Base-by-base conservation (phyloP, 345 rosid species). In the Gossypium rotundifolium region DNA sequence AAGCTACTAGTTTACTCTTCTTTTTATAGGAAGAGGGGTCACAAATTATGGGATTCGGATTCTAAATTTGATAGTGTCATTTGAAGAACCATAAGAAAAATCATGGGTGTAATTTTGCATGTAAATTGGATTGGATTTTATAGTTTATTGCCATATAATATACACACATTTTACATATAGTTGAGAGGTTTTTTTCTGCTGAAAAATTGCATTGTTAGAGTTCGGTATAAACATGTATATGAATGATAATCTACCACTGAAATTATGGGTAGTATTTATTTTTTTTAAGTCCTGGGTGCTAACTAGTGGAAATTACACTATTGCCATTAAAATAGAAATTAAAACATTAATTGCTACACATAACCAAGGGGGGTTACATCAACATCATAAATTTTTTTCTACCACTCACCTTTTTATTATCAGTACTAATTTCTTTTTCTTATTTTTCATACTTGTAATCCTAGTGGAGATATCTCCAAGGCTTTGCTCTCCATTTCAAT, bases 381-480 rank as follows among this genome's bases (percentile, higher is more conserved):
- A 49, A 48, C 51, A 25, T 62, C 48, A 60, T 45, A 16, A 16
- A 4, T 22, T 42, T 1, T 71, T 38, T 55, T 40, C 11, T 55
- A 53, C 60, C 73, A 16, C 71, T 67, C 9, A 3, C 61, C 27
- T 22, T 58, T 58, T 55, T 8, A 18, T 18, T 55, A 4, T 8
- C 49, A 33, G 40, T 54, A 7, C 11, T 57, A 57, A 9, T 22
- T 58, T 58, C 23, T 27, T 17, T 14, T 2, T n/a, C 23, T 22
- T 27, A 11, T 14, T 13, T 60, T 81, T 79, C 80, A 86, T 60
- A 81, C 88, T 81, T 81, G 86, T 74, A 82, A 53, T 49, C 84
- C 88, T 75, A 88, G 84, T 71, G 89, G 85, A 80, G 88, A 71
- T 52, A 87, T 83, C 63, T 93, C 94, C 69, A 88, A 70, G 78